Conservation (phyloP, 2,329 filamentous ascomycete genomes). For the Fusarium piperis region DNA sequence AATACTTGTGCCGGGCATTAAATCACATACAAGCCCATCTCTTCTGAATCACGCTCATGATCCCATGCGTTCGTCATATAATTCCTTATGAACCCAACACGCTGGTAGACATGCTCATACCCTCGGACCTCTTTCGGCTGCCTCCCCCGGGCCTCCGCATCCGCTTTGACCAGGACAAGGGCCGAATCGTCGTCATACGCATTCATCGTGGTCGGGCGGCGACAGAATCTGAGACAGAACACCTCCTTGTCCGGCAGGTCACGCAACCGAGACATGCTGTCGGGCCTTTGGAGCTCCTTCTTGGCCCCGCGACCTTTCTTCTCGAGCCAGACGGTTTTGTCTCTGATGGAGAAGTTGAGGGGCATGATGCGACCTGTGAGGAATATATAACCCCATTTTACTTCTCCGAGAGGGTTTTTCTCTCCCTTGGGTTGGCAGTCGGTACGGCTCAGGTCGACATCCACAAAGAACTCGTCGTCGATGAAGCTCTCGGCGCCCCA, state of each 20-base stretch:
- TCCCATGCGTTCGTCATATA: slow-evolving; percentile 28
- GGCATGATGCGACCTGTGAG: slow-evolving; percentile 28
- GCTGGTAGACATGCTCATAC: slow-evolving; percentile 26
- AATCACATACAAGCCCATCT: slow-evolving; percentile 27
- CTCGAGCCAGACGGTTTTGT: slow-evolving; percentile 1
- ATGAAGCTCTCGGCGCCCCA: slow-evolving; percentile 29
- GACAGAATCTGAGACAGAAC: slow-evolving; percentile 23
- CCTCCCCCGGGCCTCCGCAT: background rate
- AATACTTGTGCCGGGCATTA: background rate
- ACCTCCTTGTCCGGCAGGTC: slow-evolving; percentile 3
- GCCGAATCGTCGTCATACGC: slow-evolving; percentile 32
- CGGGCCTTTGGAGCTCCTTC: slow-evolving; percentile 16
- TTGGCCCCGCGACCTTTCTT: background rate
- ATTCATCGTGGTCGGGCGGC: slow-evolving; percentile 1
- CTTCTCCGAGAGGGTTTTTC: slow-evolving; percentile 29
- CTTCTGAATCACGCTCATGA: slow-evolving; percentile 15
- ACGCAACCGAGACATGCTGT: slow-evolving; percentile 27
- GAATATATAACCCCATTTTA: slow-evolving; percentile 32
- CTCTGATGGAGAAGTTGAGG: background rate
- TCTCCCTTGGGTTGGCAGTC: slow-evolving; percentile 2
- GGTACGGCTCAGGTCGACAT: slow-evolving; percentile 15
- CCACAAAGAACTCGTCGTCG: slow-evolving; percentile 18
- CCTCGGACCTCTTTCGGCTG: slow-evolving; percentile 26
- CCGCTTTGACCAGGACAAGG: slow-evolving; percentile 24
- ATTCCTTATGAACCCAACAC: slow-evolving; percentile 27